phyloP scores from a whole-genome alignment of 192 early-diverging fungal species.

The Rhizoclosmatium globosum region DNA sequence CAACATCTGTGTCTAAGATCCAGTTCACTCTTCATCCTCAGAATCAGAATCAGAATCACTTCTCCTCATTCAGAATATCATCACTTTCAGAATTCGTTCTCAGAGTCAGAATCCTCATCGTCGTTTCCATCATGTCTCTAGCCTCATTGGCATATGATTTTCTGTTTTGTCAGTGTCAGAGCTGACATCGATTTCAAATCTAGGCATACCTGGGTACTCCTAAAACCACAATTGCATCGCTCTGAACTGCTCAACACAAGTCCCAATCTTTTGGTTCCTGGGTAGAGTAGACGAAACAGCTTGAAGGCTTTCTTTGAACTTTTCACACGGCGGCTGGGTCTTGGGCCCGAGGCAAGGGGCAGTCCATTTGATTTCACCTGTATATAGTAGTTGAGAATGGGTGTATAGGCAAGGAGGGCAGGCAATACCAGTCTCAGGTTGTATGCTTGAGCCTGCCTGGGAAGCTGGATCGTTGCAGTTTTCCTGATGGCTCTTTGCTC shows the following conservation, averaged over 20 bases:
- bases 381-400: no score
- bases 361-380: constrained; percentile 91
- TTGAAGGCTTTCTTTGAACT: constrained; percentile 96
- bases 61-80: not conserved
- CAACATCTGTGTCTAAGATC: no score
- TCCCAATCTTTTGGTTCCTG: constrained; percentile 96
- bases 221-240: constrained; percentile 91
- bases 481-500: constrained; percentile 3
- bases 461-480: not conserved
- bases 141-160: constrained; percentile 83
- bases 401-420: no score
- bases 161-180: constrained; percentile 49
- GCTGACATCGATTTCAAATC: no score
- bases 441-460: constrained; percentile 47
- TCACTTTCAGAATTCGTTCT: constrained; percentile 16
- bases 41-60: constrained; percentile 29
- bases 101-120: constrained; percentile 49
- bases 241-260: constrained; percentile 91
- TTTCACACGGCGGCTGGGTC: constrained; percentile 95
- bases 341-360: constrained; percentile 91
- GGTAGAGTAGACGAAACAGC: constrained; percentile 94
- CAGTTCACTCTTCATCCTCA: not conserved
- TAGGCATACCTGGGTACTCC: constrained; percentile 66
- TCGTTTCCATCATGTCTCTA: constrained; percentile 73
- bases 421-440: constrained; percentile 50